These are phyloP conservation scores for Colletotrichum kahawae DNA, from an alignment of 2,329 filamentous ascomycete species.

Conservation along the genomic window DNA sequence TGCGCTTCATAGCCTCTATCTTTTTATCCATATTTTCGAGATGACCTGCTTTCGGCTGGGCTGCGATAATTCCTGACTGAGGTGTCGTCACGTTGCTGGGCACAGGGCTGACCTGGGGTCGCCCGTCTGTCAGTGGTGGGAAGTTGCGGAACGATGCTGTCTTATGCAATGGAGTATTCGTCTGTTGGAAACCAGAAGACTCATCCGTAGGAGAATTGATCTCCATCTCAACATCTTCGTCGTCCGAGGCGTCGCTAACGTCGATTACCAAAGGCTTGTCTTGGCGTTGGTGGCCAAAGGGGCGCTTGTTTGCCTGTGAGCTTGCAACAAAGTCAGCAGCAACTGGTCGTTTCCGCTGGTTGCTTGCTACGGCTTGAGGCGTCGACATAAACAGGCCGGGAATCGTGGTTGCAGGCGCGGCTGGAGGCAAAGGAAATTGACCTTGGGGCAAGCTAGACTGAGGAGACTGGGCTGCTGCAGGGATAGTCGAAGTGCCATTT, in stretches of 20 bases:
- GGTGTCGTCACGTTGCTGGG: slow-evolving; percentile 39
- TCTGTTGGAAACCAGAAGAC: slow-evolving; percentile 36
- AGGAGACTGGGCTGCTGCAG: background rate
- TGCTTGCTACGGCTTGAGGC: slow-evolving; percentile 27
- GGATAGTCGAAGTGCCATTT: background rate
- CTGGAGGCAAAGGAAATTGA: background rate
- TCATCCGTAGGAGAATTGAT: slow-evolving; percentile 60
- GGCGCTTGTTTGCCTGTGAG: slow-evolving; percentile 57
- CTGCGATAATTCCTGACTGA: slow-evolving; percentile 36
- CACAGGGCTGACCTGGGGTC: slow-evolving; percentile 44
- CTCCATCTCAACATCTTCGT: slow-evolving; percentile 72
- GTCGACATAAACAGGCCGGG: slow-evolving; percentile 42
- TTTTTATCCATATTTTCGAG: slow-evolving; percentile 58
- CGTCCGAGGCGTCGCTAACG: slow-evolving; percentile 74
- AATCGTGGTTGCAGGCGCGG: slow-evolving; percentile 30
- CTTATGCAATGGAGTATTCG: slow-evolving; percentile 35
- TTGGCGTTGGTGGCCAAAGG: slow-evolving; percentile 63
- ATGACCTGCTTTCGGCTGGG: slow-evolving; percentile 40
- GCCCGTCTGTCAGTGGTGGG: slow-evolving; percentile 47
- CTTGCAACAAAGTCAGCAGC: slow-evolving; percentile 74
- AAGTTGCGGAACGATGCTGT: slow-evolving; percentile 47
- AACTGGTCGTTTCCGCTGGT: slow-evolving; percentile 51
- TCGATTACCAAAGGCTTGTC: slow-evolving; percentile 78
- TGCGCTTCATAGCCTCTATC: slow-evolving; percentile 65
- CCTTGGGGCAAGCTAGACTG: background rate